A percentile compares a stretch with the other conserved stretches of the same genome.
phyloP scores from a whole-genome alignment of 2,329 filamentous ascomycete species.

The Penicillium sp. region DNA sequence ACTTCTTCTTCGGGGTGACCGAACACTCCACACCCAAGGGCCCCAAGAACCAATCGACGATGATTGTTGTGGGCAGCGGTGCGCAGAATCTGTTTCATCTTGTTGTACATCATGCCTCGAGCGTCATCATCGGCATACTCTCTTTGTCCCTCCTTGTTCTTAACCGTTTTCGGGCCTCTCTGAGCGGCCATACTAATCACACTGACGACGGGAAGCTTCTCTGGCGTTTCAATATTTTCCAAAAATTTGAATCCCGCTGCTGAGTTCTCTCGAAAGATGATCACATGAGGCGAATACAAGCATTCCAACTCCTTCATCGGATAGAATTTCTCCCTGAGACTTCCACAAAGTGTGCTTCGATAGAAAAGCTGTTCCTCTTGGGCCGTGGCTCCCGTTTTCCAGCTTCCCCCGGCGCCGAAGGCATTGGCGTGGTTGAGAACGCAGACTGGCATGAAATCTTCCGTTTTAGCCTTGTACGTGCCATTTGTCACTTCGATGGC shows the following conservation, averaged over 20 bases:
- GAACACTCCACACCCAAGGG: conserved; percentile 70
- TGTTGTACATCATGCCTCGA: conserved; percentile 59
- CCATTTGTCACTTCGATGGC: conserved; percentile 46
- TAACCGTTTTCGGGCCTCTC: conserved; percentile 40
- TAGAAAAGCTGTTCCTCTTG: conserved; percentile 72
- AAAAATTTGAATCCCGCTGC: conserved; percentile 51
- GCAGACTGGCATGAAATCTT: conserved; percentile 45
- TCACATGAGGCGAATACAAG: conserved; percentile 62
- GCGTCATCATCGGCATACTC: conserved; percentile 48
- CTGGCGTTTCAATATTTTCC: neutral
- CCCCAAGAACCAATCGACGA: conserved; percentile 64
- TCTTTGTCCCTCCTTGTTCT: conserved; percentile 6
- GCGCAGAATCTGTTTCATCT: conserved; percentile 63
- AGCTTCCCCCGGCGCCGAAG: conserved; percentile 62
- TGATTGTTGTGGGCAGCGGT: conserved; percentile 61
- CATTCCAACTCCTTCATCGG: conserved; percentile 53
- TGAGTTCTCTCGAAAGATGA: conserved; percentile 58
- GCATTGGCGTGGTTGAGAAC: conserved; percentile 69
- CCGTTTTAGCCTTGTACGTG: conserved; percentile 13
- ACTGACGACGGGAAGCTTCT: conserved; percentile 48
- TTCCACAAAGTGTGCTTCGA: conserved; percentile 51
- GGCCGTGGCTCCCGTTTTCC: conserved; percentile 61
- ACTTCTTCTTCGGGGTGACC: conserved; percentile 63
- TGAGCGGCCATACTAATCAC: conserved; percentile 64
- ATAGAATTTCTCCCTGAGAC: conserved; percentile 51